A percentile compares a stretch with the other conserved stretches of the same genome.
Conservation (phyloP, 148 eudicot genomes). For the Suaeda aralocaspica region DNA sequence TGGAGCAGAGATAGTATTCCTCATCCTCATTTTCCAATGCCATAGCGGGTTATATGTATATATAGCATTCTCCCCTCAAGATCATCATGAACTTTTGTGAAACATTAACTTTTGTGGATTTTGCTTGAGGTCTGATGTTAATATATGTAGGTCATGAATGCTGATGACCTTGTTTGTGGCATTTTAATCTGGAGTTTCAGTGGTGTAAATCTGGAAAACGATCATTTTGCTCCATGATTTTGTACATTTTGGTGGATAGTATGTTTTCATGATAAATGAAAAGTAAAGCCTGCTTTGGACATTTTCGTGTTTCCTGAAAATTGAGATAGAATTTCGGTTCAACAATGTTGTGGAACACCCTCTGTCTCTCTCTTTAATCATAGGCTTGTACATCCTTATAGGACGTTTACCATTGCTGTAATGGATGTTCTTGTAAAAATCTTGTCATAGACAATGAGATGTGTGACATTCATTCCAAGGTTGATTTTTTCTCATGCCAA, state of each 20-base stretch:
- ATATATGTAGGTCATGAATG: constrained; percentile 29
- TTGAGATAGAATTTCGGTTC: not conserved
- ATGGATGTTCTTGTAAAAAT: no score
- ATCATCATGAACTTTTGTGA: constrained; percentile 21
- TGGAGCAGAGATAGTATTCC: constrained; percentile 29
- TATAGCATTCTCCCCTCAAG: constrained; percentile 12
- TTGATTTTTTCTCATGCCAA: no score
- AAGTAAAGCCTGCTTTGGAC: constrained; percentile 13
- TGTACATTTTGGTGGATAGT: constrained; percentile 26
- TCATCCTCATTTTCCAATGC: constrained; percentile 28
- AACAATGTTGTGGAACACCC: not conserved
- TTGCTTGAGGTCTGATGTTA: constrained; percentile 19
- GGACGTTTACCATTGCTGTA: no score
- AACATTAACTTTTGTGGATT: constrained; percentile 9
- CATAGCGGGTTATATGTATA: constrained; percentile 13
- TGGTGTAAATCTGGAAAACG: constrained; percentile 26
- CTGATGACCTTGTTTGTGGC: constrained; percentile 22
- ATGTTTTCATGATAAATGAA: constrained; percentile 19
- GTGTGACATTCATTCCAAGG: no score
- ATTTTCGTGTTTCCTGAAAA: not conserved
- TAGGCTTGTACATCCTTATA: no score
- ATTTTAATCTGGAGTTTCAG: constrained; percentile 16
- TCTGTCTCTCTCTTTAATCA: not conserved
- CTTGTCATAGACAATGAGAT: no score
- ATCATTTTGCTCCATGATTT: constrained; percentile 20